A percentile compares a stretch with the other conserved stretches of the same genome.
phyloP scores from a whole-genome alignment of 2,329 filamentous ascomycete genomes.

The Fusarium phyllophilum region DNA sequence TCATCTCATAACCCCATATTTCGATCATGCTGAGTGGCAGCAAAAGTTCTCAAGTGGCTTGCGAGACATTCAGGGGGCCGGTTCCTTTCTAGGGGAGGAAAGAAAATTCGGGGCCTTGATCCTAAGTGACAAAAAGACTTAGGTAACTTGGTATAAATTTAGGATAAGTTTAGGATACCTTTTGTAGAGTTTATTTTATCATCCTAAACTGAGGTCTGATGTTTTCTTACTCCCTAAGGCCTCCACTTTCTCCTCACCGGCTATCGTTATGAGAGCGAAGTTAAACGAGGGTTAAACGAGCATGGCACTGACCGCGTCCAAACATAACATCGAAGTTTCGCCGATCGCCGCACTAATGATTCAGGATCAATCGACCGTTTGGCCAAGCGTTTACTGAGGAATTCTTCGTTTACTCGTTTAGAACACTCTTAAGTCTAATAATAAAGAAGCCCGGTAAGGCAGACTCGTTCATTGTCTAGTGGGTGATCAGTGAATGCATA shows the following conservation, averaged over 20 bases:
- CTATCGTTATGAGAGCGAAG: background rate
- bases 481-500: background rate
- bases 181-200: too few species aligned
- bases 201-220: too few species aligned
- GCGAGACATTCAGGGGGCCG: background rate
- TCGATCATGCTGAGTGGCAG: background rate
- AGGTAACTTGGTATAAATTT: too few species aligned
- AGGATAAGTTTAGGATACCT: too few species aligned
- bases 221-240: too few species aligned
- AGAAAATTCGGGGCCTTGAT: too few species aligned
- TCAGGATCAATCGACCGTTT: background rate
- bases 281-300: conserved; percentile 15
- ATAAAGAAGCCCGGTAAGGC: background rate
- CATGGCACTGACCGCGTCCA: background rate
- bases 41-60: background rate
- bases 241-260: background rate
- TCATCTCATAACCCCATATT: background rate
- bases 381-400: too few species aligned
- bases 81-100: too few species aligned
- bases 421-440: background rate
- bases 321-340: background rate
- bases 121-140: too few species aligned
- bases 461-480: background rate
- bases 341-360: background rate
- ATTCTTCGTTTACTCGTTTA: background rate